These are phyloP conservation scores for Blumeriella jaapii DNA, from an alignment of 2,329 filamentous ascomycete species.

Conservation along the genomic window DNA sequence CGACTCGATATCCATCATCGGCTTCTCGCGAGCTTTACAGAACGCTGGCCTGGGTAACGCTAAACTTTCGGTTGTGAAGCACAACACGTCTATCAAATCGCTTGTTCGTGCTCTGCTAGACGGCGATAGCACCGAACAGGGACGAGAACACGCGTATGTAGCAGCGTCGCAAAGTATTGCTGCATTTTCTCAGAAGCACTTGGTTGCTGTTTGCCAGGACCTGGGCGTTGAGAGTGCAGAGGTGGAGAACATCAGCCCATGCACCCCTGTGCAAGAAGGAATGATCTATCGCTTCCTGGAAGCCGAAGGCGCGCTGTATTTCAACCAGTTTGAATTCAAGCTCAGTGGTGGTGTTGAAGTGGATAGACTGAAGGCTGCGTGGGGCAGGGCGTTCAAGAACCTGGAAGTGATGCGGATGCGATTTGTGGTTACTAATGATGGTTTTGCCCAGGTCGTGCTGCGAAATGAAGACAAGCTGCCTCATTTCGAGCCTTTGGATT, in stretches of 20 bases:
- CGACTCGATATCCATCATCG: constrained; percentile 76
- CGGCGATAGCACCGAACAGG: constrained; percentile 1
- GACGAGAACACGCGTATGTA: constrained; percentile 17
- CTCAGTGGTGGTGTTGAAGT: constrained; percentile 37
- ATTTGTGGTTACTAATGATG: constrained; percentile 64
- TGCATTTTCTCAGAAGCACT: constrained; percentile 29
- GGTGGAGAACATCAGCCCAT: constrained; percentile 68
- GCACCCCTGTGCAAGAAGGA: constrained; percentile 76
- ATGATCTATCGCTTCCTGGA: constrained; percentile 64
- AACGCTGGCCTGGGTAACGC: constrained; percentile 47
- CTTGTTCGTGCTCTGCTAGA: constrained; percentile 29
- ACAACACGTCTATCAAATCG: constrained; percentile 40
- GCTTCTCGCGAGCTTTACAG: constrained; percentile 54
- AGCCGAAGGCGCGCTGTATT: constrained; percentile 52
- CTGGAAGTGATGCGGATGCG: constrained; percentile 59
- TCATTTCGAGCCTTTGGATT: constrained; percentile 27
- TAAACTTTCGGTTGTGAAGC: constrained; percentile 56
- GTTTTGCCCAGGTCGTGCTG: constrained; percentile 62
- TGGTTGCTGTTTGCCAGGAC: constrained; percentile 29
- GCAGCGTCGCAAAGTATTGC: constrained; percentile 31
- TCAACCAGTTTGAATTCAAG: constrained; percentile 59
- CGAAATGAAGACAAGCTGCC: constrained; percentile 34
- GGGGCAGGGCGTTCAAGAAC: constrained; percentile 38
- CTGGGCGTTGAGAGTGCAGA: constrained; percentile 39
- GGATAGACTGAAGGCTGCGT: constrained; percentile 41